Evolutionary conservation across 2,329 filamentous ascomycete genomes (phyloP).

Genomic region (Metarhizium album): DNA sequence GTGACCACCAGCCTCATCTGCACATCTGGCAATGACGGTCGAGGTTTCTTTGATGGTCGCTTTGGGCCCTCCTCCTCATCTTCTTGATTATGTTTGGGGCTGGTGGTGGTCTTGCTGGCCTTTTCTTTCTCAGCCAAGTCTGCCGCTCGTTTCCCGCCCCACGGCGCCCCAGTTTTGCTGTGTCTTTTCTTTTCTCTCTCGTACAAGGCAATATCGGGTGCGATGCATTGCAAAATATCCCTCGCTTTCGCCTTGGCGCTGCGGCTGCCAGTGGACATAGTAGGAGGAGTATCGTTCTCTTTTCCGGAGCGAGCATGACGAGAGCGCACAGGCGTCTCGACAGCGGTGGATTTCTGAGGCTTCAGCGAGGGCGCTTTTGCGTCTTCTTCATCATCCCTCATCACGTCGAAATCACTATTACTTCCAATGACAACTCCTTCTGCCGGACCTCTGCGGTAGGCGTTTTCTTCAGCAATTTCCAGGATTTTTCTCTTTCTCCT

Average conservation of each 20-base stretch:
- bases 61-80: slow-evolving; percentile 33
- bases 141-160: slow-evolving; percentile 53
- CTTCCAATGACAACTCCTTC: slow-evolving; percentile 35
- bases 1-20: slow-evolving; percentile 72
- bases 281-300: slow-evolving; percentile 73
- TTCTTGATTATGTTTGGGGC: slow-evolving; percentile 30
- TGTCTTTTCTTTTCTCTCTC: slow-evolving; percentile 85
- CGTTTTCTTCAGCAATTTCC: slow-evolving; percentile 40
- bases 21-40: slow-evolving; percentile 49
- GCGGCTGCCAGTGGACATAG: slow-evolving; percentile 57
- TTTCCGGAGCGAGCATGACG: slow-evolving; percentile 50
- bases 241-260: slow-evolving; percentile 81
- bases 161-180: slow-evolving; percentile 37
- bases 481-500: slow-evolving; percentile 40
- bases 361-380: slow-evolving; percentile 21
- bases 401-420: slow-evolving; percentile 30
- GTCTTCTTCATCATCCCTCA: slow-evolving; percentile 31
- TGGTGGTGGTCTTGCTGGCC: slow-evolving; percentile 28
- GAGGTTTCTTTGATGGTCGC: slow-evolving; percentile 50
- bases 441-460: slow-evolving; percentile 34
- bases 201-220: slow-evolving; percentile 78
- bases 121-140: slow-evolving; percentile 45
- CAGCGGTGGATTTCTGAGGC: not conserved
- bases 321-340: slow-evolving; percentile 29
- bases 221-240: slow-evolving; percentile 64